These are phyloP conservation scores for Diplodia scrobiculata DNA, from an alignment of 2,329 filamentous ascomycete genomes.

Conservation along the genomic window DNA sequence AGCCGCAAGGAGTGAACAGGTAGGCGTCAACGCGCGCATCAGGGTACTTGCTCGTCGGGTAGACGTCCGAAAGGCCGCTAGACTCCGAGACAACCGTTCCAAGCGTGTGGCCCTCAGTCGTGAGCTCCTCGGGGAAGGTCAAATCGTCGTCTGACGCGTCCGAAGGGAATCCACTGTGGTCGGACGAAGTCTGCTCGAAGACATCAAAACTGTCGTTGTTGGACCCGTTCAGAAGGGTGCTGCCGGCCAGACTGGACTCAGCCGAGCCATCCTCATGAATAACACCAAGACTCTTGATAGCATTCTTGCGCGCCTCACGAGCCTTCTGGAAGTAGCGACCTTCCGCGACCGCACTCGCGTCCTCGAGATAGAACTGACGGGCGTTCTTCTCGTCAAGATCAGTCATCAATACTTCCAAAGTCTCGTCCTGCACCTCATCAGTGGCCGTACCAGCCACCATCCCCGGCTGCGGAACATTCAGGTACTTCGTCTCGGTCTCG, in stretches of 20 bases:
- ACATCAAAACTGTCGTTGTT: slow-evolving; percentile 70
- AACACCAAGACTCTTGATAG: slow-evolving; percentile 61
- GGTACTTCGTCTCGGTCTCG: slow-evolving; percentile 61
- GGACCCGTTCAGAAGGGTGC: slow-evolving; percentile 40
- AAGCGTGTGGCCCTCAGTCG: slow-evolving; percentile 89
- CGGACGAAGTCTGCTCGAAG: slow-evolving; percentile 72
- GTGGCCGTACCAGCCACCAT: slow-evolving; percentile 48
- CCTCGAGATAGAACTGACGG: slow-evolving; percentile 70
- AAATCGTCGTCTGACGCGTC: slow-evolving; percentile 55
- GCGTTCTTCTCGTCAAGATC: slow-evolving; percentile 67
- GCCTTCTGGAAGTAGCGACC: slow-evolving; percentile 72
- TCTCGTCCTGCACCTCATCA: slow-evolving; percentile 69
- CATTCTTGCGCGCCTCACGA: slow-evolving; percentile 62
- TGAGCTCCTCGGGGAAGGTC: slow-evolving; percentile 70
- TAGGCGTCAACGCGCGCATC: slow-evolving; percentile 95
- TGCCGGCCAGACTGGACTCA: slow-evolving; percentile 43
- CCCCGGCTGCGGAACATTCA: slow-evolving; percentile 60
- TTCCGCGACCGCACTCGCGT: slow-evolving; percentile 88
- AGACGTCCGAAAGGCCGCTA: slow-evolving; percentile 87
- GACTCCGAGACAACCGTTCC: slow-evolving; percentile 88
- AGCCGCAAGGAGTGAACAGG: slow-evolving; percentile 93
- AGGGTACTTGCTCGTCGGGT: slow-evolving; percentile 81
- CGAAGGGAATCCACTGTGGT: slow-evolving; percentile 60
- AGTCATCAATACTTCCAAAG: slow-evolving; percentile 69
- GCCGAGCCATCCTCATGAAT: slow-evolving; percentile 56